These are phyloP conservation scores for Penicillium italicum DNA, from an alignment of 2,329 filamentous ascomycete genomes.

Conservation along the genomic window DNA sequence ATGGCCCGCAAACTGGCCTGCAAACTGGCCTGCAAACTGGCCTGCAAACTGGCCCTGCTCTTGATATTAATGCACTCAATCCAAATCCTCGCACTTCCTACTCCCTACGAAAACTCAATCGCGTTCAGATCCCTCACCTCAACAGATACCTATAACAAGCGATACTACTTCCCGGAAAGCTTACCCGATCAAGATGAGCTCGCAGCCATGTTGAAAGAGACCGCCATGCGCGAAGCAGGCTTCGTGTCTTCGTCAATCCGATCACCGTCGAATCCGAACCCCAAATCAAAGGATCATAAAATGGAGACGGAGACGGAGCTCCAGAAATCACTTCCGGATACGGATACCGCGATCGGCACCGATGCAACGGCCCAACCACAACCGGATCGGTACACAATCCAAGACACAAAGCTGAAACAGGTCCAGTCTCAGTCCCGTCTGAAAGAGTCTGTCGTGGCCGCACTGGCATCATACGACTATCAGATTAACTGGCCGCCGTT, in stretches of 20 bases:
- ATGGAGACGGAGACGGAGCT: neutral
- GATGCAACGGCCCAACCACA: constrained; percentile 2
- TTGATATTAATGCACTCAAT: neutral
- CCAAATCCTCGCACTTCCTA: neutral
- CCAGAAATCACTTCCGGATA: constrained; percentile 9
- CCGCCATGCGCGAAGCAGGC: constrained; percentile 16
- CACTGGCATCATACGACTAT: neutral
- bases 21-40: neutral
- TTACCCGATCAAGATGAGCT: constrained; percentile 15
- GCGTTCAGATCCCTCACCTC: neutral
- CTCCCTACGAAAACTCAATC: neutral
- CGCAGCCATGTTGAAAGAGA: constrained; percentile 1
- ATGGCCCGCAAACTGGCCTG: neutral
- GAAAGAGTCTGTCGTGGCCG: neutral
- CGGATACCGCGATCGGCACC: constrained; percentile 16
- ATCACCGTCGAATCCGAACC: neutral
- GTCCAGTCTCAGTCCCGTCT: neutral
- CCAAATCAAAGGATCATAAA: neutral
- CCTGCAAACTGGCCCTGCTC: neutral
- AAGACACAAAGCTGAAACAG: neutral
- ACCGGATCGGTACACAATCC: neutral
- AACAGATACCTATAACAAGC: neutral
- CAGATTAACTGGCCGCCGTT: neutral
- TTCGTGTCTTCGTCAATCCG: neutral
- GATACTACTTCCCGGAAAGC: constrained; percentile 20